Evolutionary conservation across 2,329 filamentous ascomycete species (phyloP).

Genomic region (Fusarium newnesense): DNA sequence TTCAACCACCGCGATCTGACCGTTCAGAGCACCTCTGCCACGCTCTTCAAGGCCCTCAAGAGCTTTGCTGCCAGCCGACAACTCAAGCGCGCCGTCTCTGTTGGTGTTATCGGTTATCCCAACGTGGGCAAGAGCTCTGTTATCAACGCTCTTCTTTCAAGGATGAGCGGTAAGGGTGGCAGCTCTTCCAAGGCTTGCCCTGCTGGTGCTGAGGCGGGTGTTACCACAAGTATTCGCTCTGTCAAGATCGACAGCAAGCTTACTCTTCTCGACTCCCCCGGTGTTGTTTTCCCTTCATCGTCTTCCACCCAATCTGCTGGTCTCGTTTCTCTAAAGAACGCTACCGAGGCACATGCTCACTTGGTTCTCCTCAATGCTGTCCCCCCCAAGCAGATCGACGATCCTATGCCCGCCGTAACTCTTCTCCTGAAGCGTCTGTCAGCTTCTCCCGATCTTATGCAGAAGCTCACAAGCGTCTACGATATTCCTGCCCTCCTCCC

Average conservation of each 20-base stretch:
- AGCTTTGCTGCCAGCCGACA: constrained; percentile 85
- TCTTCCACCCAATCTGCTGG: constrained; percentile 51
- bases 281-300: constrained; percentile 89
- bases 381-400: constrained; percentile 92
- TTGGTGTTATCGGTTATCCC: constrained; percentile 94
- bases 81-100: constrained; percentile 88
- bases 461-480: constrained; percentile 86
- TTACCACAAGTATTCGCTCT: constrained; percentile 86
- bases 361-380: constrained; percentile 90
- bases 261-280: constrained; percentile 91
- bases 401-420: constrained; percentile 87
- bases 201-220: constrained; percentile 89
- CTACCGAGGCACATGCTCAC: constrained; percentile 80
- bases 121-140: constrained; percentile 97
- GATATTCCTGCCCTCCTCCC: constrained; percentile 82
- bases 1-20: constrained; percentile 94
- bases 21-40: constrained; percentile 84
- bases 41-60: constrained; percentile 90
- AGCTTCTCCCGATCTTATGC: constrained; percentile 75
- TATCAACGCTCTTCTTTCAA: constrained; percentile 89
- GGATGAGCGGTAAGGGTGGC: constrained; percentile 73
- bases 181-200: constrained; percentile 75
- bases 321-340: constrained; percentile 66
- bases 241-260: constrained; percentile 97
- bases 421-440: constrained; percentile 86